Percentiles rank a stretch among this genome's conserved stretches.
Evolutionary conservation across 2,329 filamentous ascomycete genomes (phyloP).

Genomic region (Cadophora sp.): DNA sequence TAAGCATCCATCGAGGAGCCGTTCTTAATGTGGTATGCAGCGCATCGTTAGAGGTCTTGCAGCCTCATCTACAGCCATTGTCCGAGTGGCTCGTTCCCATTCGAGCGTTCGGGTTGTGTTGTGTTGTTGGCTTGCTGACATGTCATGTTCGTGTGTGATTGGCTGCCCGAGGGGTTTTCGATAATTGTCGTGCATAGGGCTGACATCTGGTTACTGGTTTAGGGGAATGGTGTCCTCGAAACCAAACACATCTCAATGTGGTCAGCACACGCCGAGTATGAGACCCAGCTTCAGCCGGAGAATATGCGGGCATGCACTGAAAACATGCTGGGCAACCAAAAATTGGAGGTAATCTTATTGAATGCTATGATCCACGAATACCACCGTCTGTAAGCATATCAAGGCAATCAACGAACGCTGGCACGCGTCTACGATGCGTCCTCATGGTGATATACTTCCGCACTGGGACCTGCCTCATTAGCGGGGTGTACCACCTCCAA

Average conservation of each 20-base stretch:
- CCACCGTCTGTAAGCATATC: too few species aligned
- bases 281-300: neutral
- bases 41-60: neutral
- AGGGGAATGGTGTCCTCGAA: neutral
- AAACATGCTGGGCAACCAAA: too few species aligned
- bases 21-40: too few species aligned
- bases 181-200: neutral
- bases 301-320: too few species aligned
- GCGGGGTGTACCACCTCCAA: too few species aligned
- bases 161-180: neutral
- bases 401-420: too few species aligned
- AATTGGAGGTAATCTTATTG: too few species aligned
- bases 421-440: neutral
- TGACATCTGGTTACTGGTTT: neutral
- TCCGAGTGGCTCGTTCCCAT: neutral
- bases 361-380: too few species aligned
- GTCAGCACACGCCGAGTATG: conserved; percentile 6
- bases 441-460: neutral
- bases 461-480: neutral
- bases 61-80: neutral
- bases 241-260: neutral
- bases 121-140: neutral
- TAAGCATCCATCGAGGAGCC: neutral
- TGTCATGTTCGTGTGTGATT: neutral
- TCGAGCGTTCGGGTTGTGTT: neutral